Evolutionary conservation across 352 stramenopile species (phyloP), one percentile per base, ranked within the genome.

Genomic region (Phytophthora citricola): DNA sequence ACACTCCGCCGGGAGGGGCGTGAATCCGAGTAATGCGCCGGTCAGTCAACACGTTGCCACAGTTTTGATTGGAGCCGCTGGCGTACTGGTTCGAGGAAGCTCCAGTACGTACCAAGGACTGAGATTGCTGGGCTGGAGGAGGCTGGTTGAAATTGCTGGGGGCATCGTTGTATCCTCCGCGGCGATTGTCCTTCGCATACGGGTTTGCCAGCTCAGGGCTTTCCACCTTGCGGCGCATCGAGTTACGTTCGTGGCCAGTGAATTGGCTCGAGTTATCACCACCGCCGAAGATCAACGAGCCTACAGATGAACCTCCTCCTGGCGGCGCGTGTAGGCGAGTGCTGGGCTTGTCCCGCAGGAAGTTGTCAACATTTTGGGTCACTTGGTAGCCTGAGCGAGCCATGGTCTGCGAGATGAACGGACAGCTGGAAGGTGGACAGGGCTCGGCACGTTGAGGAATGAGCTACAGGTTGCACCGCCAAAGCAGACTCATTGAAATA

Each of bases 21-120:
- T 97, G 89, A 62, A 97, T 93, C 50, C 90, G 78, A 26, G 90
- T 97, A 63, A 93, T 97, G 59, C 87, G 90, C 40, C 91, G 78
- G 43, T 96, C 91, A 20, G 91, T 98, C 57, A 97, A 72, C 70
- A 97, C 89, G 58, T 97, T 98, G 39, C 92, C 92, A 11, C 73
- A 73, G 69, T 98, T 98, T 69, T 97, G 89, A 71, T 93, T 97
- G 41, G 79, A 69, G 11, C 90, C 90, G 7, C 49, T 81, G 7
- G 91, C 89, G 55, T 92, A 97, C 20, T 87, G 77, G 73, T 97
- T 97, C 10, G 89, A 96, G 20, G 89, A 97, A 41, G 63, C 41
- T 27, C 40, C 48, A 53, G 31, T 20, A 49, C 51, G 61, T 29
- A 46, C 31, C 14, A 45, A 29, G 15, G 51, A 63, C 45, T 76